A percentile compares a stretch with the other conserved stretches of the same genome.
Conservation (phyloP, 2,329 filamentous ascomycete genomes). For the Colletotrichum tanaceti region DNA sequence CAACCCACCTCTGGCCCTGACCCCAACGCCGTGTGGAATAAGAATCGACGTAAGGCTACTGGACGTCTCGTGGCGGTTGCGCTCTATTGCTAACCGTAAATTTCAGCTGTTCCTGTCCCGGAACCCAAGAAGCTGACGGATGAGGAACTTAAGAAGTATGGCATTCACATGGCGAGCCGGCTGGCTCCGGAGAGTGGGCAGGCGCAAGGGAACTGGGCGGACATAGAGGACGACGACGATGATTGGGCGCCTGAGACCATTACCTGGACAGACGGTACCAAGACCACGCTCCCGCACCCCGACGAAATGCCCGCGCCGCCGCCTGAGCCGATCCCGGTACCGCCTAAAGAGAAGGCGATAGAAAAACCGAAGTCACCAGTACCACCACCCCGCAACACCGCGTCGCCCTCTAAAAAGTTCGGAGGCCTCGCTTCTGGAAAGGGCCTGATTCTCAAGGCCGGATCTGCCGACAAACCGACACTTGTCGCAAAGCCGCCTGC, state of each 20-base stretch:
- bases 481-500: constrained; percentile 78
- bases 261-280: constrained; percentile 89
- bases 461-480: constrained; percentile 74
- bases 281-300: constrained; percentile 76
- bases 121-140: constrained; percentile 87
- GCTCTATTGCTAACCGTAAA: constrained; percentile 44
- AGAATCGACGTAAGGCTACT: constrained; percentile 77
- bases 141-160: constrained; percentile 87
- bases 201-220: constrained; percentile 87
- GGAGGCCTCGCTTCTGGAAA: constrained; percentile 65
- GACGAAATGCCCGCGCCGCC: constrained; percentile 59
- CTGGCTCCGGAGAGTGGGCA: constrained; percentile 79
- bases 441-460: constrained; percentile 74
- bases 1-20: constrained; percentile 74
- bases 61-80: constrained; percentile 6
- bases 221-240: constrained; percentile 89
- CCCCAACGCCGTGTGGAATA: constrained; percentile 85
- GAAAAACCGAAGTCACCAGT: constrained; percentile 61
- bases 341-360: constrained; percentile 46
- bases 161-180: constrained; percentile 85
- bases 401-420: constrained; percentile 58
- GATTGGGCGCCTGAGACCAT: constrained; percentile 88
- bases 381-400: constrained; percentile 45
- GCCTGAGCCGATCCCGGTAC: constrained; percentile 46
- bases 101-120: constrained; percentile 69